phyloP scores from a whole-genome alignment of 345 rosid species.

The Murraya koenigii region DNA sequence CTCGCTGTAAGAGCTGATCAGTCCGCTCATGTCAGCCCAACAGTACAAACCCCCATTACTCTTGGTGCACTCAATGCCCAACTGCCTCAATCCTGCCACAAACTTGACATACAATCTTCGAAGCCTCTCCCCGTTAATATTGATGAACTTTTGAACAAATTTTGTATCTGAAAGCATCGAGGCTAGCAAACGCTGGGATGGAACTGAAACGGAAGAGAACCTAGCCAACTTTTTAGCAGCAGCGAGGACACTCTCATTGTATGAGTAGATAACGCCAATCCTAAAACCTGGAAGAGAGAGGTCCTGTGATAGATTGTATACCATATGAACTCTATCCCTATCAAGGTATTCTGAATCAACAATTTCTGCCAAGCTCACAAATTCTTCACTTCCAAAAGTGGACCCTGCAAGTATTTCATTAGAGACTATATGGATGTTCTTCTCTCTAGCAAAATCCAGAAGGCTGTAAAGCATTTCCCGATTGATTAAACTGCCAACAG shows the following conservation, averaged over 20 bases:
- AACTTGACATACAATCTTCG: conserved; percentile 32
- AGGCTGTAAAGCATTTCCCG: conserved; percentile 65
- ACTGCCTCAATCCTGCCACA: conserved; percentile 53
- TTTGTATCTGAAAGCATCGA: conserved; percentile 57
- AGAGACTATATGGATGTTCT: conserved; percentile 77
- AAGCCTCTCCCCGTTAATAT: conserved; percentile 52
- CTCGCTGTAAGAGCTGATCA: conserved; percentile 66
- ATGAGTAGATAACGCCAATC: conserved; percentile 65
- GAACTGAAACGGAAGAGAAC: conserved; percentile 73
- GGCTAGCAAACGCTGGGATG: conserved; percentile 56
- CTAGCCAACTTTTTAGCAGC: conserved; percentile 64
- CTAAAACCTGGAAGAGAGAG: conserved; percentile 68
- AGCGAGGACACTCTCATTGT: conserved; percentile 52
- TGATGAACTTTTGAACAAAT: conserved; percentile 45
- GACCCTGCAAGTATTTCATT: conserved; percentile 75
- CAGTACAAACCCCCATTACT: conserved; percentile 74
- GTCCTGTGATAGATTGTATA: conserved; percentile 69
- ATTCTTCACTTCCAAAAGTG: conserved; percentile 53
- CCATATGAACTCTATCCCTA: conserved; percentile 69
- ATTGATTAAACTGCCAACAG: conserved; percentile 58
- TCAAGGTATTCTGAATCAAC: conserved; percentile 58
- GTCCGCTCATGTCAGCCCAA: conserved; percentile 87
- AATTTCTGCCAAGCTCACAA: conserved; percentile 78
- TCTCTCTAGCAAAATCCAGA: conserved; percentile 81
- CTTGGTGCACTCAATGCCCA: conserved; percentile 61